Conservation (phyloP, 495 filamentous ascomycete species). For the Letharia lupina region DNA sequence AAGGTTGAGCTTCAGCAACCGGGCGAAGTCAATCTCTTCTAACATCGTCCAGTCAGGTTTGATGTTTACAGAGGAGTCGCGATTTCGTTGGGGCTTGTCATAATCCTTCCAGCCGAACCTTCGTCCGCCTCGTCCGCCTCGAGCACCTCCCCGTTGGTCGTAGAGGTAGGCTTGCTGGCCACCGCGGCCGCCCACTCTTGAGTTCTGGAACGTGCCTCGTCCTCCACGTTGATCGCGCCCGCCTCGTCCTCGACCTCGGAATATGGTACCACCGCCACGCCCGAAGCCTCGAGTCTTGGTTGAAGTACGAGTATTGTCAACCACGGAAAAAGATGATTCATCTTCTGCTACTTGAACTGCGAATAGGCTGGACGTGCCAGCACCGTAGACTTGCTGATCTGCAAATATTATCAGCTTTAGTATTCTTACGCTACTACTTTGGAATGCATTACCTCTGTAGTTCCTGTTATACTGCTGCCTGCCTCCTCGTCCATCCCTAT, state of each 20-base stretch:
- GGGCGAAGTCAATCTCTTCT: constrained; percentile 97
- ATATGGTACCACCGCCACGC: constrained; percentile 73
- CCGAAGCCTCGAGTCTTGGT: constrained; percentile 77
- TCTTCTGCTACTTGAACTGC: constrained; percentile 86
- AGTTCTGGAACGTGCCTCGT: constrained; percentile 52
- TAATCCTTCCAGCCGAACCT: constrained; percentile 98
- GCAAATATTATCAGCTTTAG: constrained; percentile 16
- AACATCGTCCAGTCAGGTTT: constrained; percentile 90
- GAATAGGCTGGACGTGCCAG: constrained; percentile 78
- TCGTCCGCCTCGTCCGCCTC: constrained; percentile 51
- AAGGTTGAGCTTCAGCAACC: constrained; percentile 87
- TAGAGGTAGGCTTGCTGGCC: constrained; percentile 55
- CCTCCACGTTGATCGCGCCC: constrained; percentile 49
- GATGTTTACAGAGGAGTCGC: constrained; percentile 88
- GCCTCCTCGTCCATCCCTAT: constrained; percentile 66
- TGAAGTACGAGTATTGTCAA: constrained; percentile 82
- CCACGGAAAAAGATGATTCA: constrained; percentile 94
- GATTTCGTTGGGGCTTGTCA: constrained; percentile 94
- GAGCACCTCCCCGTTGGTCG: constrained; percentile 48
- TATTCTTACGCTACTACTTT: background rate
- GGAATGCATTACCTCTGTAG: constrained; percentile 63
- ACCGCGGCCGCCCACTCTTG: constrained; percentile 54
- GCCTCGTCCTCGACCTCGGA: constrained; percentile 80
- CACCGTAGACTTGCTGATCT: constrained; percentile 97
- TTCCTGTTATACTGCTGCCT: constrained; percentile 83